Percentiles rank a stretch among this genome's conserved stretches.
phyloP scores from a whole-genome alignment of 208 protist genomes.

The Herpetomonas samuelpessoai region DNA sequence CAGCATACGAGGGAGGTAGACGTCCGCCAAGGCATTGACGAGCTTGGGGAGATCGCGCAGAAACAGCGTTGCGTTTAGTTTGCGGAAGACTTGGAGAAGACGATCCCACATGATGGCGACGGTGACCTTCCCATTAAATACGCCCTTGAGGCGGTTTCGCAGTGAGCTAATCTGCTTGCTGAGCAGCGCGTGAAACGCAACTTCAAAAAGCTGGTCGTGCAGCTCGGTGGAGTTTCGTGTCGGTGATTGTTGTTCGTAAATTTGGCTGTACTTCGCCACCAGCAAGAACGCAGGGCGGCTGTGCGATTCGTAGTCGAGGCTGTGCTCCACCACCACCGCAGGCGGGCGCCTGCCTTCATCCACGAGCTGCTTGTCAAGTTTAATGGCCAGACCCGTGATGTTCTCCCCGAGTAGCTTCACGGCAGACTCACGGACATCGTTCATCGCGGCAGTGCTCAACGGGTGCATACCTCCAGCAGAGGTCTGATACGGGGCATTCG shows the following conservation, averaged over 20 bases:
- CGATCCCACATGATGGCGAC: conserved; percentile 68
- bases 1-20: conserved; percentile 51
- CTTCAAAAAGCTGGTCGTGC: conserved; percentile 49
- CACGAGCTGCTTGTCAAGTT: conserved; percentile 47
- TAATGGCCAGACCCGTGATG: conserved; percentile 62
- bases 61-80: conserved; percentile 10
- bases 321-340: conserved; percentile 31
- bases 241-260: conserved; percentile 16
- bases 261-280: conserved; percentile 37
- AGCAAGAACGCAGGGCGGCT: conserved; percentile 56
- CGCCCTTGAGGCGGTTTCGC: conserved; percentile 30
- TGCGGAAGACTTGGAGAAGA: conserved; percentile 34
- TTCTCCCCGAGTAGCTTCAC: conserved; percentile 53
- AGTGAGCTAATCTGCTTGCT: conserved; percentile 35
- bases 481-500: neutral
- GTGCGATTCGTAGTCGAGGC: conserved; percentile 49
- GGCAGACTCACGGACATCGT: conserved; percentile 5
- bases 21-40: conserved; percentile 30
- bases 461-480: neutral
- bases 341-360: conserved; percentile 33
- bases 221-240: conserved; percentile 21
- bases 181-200: conserved; percentile 56
- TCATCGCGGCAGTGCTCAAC: neutral
- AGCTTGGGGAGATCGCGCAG: conserved; percentile 40
- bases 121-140: conserved; percentile 40